Evolutionary conservation across 352 stramenopile species (phyloP).

Genomic region (Globisporangium apiculatum): DNA sequence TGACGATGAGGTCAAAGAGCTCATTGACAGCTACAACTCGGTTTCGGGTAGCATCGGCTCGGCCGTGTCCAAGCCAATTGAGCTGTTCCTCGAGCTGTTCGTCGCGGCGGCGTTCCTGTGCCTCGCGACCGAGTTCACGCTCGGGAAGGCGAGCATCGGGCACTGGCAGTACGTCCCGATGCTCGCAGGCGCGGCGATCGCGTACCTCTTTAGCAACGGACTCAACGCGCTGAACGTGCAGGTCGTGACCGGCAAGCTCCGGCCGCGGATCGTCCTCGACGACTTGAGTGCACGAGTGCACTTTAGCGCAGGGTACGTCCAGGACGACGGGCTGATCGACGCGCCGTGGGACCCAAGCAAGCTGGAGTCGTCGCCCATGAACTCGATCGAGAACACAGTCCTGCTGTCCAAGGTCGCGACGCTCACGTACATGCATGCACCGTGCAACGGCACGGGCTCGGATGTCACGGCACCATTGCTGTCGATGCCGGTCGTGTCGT

Average conservation of each 20-base stretch:
- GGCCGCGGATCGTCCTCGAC: not conserved
- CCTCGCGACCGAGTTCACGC: constrained; percentile 4
- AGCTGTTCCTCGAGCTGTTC: constrained; percentile 5
- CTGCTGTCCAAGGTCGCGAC: constrained; percentile 7
- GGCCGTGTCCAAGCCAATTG: constrained; percentile 3
- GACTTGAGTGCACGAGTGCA: not conserved
- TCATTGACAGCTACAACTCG: constrained; percentile 10
- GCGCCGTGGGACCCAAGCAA: not conserved
- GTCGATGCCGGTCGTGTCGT: constrained; percentile 3
- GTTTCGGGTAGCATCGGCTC: constrained; percentile 1
- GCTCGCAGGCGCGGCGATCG: not conserved
- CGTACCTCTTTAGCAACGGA: constrained; percentile 9
- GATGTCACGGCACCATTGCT: not conserved
- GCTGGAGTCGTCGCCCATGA: not conserved
- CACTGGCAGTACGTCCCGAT: constrained; percentile 4
- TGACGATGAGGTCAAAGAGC: not conserved
- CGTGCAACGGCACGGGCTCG: not conserved
- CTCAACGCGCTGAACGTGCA: constrained; percentile 13
- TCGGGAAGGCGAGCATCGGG: not conserved
- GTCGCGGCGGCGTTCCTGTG: not conserved
- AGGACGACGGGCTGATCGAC: not conserved
- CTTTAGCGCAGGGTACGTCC: not conserved
- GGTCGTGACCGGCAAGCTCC: not conserved
- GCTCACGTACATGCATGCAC: not conserved
- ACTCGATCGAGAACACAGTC: constrained; percentile 12